Evolutionary conservation across 2,329 filamentous ascomycete species (phyloP).

Genomic region (Tolypocladium amazonense): DNA sequence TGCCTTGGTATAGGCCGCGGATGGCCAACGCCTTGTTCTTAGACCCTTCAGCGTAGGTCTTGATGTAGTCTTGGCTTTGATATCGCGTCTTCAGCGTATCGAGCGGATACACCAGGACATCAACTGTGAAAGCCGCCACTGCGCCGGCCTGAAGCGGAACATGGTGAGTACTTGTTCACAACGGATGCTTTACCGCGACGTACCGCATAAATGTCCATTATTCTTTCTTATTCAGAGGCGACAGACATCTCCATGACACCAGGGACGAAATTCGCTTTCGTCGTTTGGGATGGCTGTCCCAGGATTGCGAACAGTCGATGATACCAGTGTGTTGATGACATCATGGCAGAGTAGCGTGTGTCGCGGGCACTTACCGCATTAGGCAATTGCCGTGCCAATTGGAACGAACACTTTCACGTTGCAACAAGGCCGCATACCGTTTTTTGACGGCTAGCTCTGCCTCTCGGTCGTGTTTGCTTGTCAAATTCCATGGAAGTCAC

Average conservation of each 20-base stretch:
- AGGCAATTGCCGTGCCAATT: neutral
- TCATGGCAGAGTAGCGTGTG: neutral
- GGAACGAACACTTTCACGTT: neutral
- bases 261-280: neutral
- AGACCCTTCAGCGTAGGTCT: conserved; percentile 48
- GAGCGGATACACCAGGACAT: conserved; percentile 75
- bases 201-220: conserved; percentile 22
- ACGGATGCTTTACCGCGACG: neutral
- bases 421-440: too few species aligned
- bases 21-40: conserved; percentile 45
- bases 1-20: conserved; percentile 73
- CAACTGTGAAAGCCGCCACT: conserved; percentile 74
- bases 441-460: too few species aligned
- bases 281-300: neutral
- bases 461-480: neutral
- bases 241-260: neutral
- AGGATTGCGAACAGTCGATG: neutral
- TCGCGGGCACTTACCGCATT: neutral
- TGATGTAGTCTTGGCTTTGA: conserved; percentile 66
- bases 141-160: conserved; percentile 57
- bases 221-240: neutral
- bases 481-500: too few species aligned
- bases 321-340: neutral
- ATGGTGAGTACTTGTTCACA: too few species aligned
- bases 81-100: conserved; percentile 84